Percentiles rank a stretch among this genome's conserved stretches.
Evolutionary conservation across 148 eudicot species (phyloP).

Genomic region (Talinum fruticosum): DNA sequence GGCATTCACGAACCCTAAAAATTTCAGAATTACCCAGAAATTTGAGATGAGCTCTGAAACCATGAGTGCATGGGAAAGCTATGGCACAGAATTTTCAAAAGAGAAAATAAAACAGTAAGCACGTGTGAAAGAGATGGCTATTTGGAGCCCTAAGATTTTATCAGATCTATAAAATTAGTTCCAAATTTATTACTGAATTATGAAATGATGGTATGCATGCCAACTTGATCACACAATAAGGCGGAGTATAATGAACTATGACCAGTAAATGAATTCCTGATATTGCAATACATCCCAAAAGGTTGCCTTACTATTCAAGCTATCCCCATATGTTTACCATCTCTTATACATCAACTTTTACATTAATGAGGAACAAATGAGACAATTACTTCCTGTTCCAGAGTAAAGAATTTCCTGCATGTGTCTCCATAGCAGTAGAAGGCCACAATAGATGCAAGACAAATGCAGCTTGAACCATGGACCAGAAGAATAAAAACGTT

Average conservation of each 20-base stretch:
- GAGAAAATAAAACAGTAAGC: background rate
- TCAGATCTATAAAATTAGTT: background rate
- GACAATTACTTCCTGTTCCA: background rate
- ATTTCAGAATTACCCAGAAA: too few species aligned
- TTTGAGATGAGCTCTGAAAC: background rate
- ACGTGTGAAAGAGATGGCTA: background rate
- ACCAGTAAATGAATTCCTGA: background rate
- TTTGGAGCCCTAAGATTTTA: background rate
- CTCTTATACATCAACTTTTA: too few species aligned
- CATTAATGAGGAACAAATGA: too few species aligned
- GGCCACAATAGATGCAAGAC: background rate
- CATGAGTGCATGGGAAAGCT: background rate
- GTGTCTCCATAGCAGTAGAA: background rate
- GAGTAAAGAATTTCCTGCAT: background rate
- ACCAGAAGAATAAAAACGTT: background rate
- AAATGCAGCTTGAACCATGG: background rate
- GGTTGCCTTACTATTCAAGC: background rate
- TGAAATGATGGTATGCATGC: background rate
- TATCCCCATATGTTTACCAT: too few species aligned
- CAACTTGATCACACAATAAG: background rate
- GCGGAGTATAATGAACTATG: background rate
- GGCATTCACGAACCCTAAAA: too few species aligned
- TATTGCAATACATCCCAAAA: background rate
- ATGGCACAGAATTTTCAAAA: background rate
- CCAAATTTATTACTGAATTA: background rate